Percentiles rank a stretch among this genome's conserved stretches.
Conservation (phyloP, 1,284 basidiomycete genomes). For the Tilletiopsis washingtonensis region DNA sequence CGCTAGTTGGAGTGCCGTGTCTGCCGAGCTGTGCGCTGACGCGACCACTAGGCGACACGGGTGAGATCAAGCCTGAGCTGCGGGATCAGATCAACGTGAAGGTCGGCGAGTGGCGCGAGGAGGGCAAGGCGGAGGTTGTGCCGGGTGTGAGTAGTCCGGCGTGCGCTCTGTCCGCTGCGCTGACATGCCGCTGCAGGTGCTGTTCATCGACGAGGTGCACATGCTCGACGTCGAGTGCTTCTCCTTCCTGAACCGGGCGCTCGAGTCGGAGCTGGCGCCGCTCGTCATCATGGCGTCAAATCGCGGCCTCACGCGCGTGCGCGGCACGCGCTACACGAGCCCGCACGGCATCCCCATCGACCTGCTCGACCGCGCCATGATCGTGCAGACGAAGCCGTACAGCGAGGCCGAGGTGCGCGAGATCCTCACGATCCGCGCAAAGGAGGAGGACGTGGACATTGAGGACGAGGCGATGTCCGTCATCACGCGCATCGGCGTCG, state of each 20-base stretch:
- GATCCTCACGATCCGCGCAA: slow-evolving; percentile 87
- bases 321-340: slow-evolving; percentile 86
- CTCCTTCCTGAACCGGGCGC: slow-evolving; percentile 91
- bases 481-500: slow-evolving; percentile 72
- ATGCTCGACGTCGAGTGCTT: slow-evolving; percentile 99
- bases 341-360: slow-evolving; percentile 94
- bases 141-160: slow-evolving; percentile 56
- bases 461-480: slow-evolving; percentile 66
- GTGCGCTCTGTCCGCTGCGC: background rate
- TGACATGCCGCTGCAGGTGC: slow-evolving; percentile 49
- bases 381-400: slow-evolving; percentile 90
- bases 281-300: slow-evolving; percentile 98
- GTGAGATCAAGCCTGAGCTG: slow-evolving; percentile 95
- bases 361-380: slow-evolving; percentile 85
- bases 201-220: slow-evolving; percentile 57
- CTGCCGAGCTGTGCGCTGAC: too few relatives aligned
- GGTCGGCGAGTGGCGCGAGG: slow-evolving; percentile 95
- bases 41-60: too few relatives aligned
- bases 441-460: slow-evolving; percentile 92
- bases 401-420: slow-evolving; percentile 72
- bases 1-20: too few relatives aligned
- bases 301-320: slow-evolving; percentile 84
- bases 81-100: slow-evolving; percentile 94
- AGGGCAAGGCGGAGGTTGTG: slow-evolving; percentile 95
- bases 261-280: slow-evolving; percentile 87